Evolutionary conservation across 108 stramenopile species (phyloP), one percentile per base, ranked within the genome.

Genomic region (Hondaea fermentalgiana): DNA sequence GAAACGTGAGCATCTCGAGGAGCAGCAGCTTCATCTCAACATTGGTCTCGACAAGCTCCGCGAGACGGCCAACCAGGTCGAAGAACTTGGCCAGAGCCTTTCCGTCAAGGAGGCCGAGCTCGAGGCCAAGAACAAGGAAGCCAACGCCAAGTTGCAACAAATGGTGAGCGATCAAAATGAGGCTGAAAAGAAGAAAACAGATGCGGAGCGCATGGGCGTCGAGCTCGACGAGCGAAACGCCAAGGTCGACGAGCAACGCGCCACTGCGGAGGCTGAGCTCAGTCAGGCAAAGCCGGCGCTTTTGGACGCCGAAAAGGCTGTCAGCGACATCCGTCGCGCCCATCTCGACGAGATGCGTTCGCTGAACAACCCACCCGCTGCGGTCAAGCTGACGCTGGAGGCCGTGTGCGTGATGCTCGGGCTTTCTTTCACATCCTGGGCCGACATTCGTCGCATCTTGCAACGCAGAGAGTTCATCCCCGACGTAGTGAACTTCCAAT

Each of bases 141-240:
- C 98, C 5, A 98, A 98, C 90, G 92, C 95, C 28, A 99, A 99
- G 92, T 95, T 99, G 5, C 96, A 96, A 89, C 96, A 97, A 90
- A 99, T 99, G 98, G 97, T 99, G 35, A 96, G 95, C n/a, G 97
- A 98, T 59, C 98, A 99, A 57, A 97, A 97, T 88, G 95, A 94
- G 72, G 98, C 98, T 4, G 98, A 99, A 89, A 94, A 96, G 88
- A 88, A 96, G 35, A 98, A 98, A 92, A 93, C 90, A 4, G 96
- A 96, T 89, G 98, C 98, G 3, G 97, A 98, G 72, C 92, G 92
- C 72, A 95, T 99, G 93, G 95, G 94, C 83, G 88, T 90, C n/a
- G 97, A 97, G 87, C 95, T 97, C 21, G 94, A 93, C 72, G 94
- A 91, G 87, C 96, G 96, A 88, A 94, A 96, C 89, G 89, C 89